Evolutionary conservation across 2,329 filamentous ascomycete species (phyloP), one percentile per base, ranked within the genome.

Genomic region (Podosphaera leucotricha): DNA sequence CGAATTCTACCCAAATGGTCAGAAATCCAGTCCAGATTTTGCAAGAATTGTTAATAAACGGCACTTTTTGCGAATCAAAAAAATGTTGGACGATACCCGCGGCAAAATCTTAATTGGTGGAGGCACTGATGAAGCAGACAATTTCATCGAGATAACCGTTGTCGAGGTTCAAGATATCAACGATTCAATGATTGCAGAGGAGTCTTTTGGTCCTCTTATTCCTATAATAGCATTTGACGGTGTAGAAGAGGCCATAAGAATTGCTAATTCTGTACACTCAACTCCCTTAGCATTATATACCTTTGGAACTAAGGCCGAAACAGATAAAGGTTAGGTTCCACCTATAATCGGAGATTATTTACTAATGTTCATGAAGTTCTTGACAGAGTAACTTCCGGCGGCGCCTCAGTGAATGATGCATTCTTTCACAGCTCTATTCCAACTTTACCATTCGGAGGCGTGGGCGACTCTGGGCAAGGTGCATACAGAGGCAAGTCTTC

Each of bases 131-230:
- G 77, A 82, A 57, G 66, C 70, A 30, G 71, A 83, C 26, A 75
- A 80, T 42, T 94, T 80, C 62, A 90, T 98, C 53, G 84, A 87
- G 59, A 83, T 86, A 0, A 98, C 90, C 0, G 75, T 87, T n/a
- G 76, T 98, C n/a, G 69, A 83, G 48, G 79, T 94, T 33, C 68
- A 81, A 51, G 75, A 74, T 48, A 58, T 71, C 15, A 70, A 86
- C 41, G 87, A 93, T 62, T 70, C 77, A 6, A 72, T 94, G 61
- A 71, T 94, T 56, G 64, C 65, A 20, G 74, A 92, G 49, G 90
- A 98, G 64, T 83, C 77, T 38, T 98, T 98, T 58, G 90, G 87
- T 6, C 90, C 90, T n/a, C 68, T 93, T 47, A 84, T 92, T 52
- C 77, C 82, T 49, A 75, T 95, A 49, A 64, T 92, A 44, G 71